Conservation (phyloP, 2,329 filamentous ascomycete species). For the Elsinoe perseae region DNA sequence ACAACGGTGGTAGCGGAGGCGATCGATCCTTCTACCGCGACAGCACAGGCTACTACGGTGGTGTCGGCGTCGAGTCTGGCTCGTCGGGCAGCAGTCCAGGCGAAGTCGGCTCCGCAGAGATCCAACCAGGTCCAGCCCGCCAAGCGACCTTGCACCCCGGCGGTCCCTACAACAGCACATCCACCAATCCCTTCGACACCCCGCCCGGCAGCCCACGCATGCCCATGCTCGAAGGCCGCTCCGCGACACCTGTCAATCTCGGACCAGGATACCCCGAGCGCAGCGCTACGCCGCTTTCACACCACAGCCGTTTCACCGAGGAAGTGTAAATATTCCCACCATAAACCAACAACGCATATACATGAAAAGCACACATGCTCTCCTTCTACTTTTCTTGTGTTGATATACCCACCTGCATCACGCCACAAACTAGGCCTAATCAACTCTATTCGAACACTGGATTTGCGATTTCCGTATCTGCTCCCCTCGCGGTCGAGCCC, state of each 20-base stretch:
- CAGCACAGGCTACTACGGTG: slow-evolving; percentile 36
- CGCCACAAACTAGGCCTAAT: neutral
- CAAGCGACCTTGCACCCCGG: slow-evolving; percentile 27
- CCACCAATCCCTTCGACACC: slow-evolving; percentile 17
- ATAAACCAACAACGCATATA: neutral
- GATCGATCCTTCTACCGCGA: slow-evolving; percentile 38
- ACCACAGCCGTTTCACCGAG: slow-evolving; percentile 25
- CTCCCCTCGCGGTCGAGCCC: neutral
- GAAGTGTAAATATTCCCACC: slow-evolving; percentile 21
- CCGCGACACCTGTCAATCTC: slow-evolving; percentile 17
- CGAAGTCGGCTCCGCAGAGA: slow-evolving; percentile 19
- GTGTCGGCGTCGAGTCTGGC: slow-evolving; percentile 25
- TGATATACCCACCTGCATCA: slow-evolving; percentile 3
- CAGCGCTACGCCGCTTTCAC: slow-evolving; percentile 17
- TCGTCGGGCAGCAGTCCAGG: slow-evolving; percentile 16
- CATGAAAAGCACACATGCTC: neutral
- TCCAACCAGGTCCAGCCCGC: slow-evolving; percentile 30
- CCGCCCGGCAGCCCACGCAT: slow-evolving; percentile 15
- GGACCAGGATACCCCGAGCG: slow-evolving; percentile 13
- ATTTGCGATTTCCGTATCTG: neutral
- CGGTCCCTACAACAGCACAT: slow-evolving; percentile 24
- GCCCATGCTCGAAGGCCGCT: slow-evolving; percentile 18
- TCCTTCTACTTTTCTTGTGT: neutral
- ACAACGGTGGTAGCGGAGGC: slow-evolving; percentile 25
- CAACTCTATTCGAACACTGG: neutral